phyloP scores from a whole-genome alignment of 106 monocot species.

The Xerophyta viscosa region DNA sequence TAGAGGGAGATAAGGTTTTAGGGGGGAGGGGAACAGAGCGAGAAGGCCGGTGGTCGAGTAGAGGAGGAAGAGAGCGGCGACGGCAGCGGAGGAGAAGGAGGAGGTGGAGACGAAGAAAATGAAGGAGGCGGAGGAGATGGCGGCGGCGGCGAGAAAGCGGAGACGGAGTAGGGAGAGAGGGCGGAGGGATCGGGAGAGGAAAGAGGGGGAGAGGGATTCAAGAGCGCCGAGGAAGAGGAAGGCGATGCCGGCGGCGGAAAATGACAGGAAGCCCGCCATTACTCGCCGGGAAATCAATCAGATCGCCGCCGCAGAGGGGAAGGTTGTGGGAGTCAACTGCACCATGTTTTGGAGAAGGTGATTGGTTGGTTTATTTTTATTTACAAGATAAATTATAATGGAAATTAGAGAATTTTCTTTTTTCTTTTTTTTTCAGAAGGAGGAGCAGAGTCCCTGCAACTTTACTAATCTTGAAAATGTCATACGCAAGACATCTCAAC shows the following conservation, averaged over 20 bases:
- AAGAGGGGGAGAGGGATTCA: constrained; percentile 14
- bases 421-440: no score
- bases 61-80: constrained; percentile 17
- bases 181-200: constrained; percentile 2
- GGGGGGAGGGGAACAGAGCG: not conserved
- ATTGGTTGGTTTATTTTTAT: no score
- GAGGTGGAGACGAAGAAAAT: constrained; percentile 4
- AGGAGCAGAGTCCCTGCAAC: no score
- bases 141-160: constrained; percentile 9
- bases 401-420: no score
- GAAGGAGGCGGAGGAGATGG: constrained; percentile 18
- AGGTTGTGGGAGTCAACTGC: no score
- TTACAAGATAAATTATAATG: no score
- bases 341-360: no score
- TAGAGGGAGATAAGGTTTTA: constrained; percentile 22
- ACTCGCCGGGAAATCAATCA: no score
- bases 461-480: no score
- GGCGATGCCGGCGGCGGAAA: constrained; percentile 20
- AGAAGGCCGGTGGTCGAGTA: constrained; percentile 14
- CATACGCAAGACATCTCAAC: no score
- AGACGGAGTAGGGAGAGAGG: constrained; percentile 2
- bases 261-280: constrained; percentile 11
- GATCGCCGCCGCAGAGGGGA: no score
- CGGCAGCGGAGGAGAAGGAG: constrained; percentile 18
- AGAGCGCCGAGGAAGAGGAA: constrained; percentile 14